Evolutionary conservation across 495 filamentous ascomycete genomes (phyloP).

Genomic region (Aspergillus conjunctus): DNA sequence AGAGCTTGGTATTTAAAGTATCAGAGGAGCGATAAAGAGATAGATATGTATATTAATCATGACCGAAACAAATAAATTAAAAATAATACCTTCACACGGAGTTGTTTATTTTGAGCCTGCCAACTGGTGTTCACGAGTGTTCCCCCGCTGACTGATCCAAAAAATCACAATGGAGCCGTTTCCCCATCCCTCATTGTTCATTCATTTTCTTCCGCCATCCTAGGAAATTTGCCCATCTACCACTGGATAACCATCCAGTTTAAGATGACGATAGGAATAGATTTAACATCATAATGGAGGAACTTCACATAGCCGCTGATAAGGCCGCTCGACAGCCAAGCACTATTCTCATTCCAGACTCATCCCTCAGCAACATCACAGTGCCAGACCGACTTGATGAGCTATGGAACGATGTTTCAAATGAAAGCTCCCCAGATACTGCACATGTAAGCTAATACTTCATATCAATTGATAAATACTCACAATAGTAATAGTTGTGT

Average conservation of each 20-base stretch:
- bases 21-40: conserved; percentile 9
- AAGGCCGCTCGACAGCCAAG: conserved; percentile 25
- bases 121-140: background rate
- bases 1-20: conserved; percentile 55
- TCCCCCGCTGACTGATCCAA: background rate
- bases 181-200: background rate
- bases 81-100: background rate
- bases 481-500: conserved; percentile 29
- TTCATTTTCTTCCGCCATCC: background rate
- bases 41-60: background rate
- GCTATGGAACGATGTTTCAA: conserved; percentile 39
- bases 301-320: conserved; percentile 36
- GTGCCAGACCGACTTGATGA: conserved; percentile 22
- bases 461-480: background rate
- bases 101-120: background rate
- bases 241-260: background rate
- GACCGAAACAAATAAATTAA: background rate
- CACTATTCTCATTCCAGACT: conserved; percentile 22
- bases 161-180: background rate
- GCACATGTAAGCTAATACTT: conserved; percentile 26
- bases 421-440: conserved; percentile 25
- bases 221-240: background rate
- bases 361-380: conserved; percentile 11
- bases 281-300: conserved; percentile 31
- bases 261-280: background rate